Percentiles rank a stretch among this genome's conserved stretches.
Conservation (phyloP, 495 filamentous ascomycete genomes). For the Astrocystis sublimbata region DNA sequence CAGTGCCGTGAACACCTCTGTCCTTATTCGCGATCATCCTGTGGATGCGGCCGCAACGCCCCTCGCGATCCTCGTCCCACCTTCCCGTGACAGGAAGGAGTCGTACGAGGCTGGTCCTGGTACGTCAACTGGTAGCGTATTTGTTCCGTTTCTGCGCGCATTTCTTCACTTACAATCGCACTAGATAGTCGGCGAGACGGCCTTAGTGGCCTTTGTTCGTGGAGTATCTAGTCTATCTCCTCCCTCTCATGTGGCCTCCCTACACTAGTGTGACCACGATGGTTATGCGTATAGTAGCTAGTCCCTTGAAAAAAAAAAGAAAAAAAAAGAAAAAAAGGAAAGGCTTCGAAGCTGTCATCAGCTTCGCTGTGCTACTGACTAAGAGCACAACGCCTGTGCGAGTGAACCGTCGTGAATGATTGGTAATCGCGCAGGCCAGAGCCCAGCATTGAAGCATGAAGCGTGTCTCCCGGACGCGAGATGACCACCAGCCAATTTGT, state of each 20-base stretch:
- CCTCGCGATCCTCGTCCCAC: slow-evolving; percentile 4
- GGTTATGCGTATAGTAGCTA: not conserved
- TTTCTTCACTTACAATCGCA: not conserved
- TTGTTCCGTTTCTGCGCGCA: not conserved
- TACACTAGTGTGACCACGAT: not conserved
- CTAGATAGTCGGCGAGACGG: not conserved
- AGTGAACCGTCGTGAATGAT: not conserved
- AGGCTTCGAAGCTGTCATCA: not conserved
- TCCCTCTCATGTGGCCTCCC: not conserved
- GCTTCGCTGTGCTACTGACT: not conserved
- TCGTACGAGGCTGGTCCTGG: slow-evolving; percentile 3
- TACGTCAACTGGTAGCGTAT: not conserved
- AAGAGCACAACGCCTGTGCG: not conserved
- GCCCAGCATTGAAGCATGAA: not conserved
- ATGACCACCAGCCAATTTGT: not conserved
- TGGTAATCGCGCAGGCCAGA: not conserved
- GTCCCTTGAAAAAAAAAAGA: not conserved
- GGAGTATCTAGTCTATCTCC: not conserved
- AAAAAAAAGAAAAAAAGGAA: too few species aligned
- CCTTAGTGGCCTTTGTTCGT: not conserved
- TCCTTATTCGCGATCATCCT: not conserved
- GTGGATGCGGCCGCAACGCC: slow-evolving; percentile 15
- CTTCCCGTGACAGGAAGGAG: not conserved
- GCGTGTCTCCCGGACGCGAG: not conserved
- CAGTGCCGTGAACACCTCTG: not conserved